Percentiles rank a stretch among this genome's conserved stretches.
phyloP scores from a whole-genome alignment of 305 asterid genomes.

The Solanum aculeatissimum region DNA sequence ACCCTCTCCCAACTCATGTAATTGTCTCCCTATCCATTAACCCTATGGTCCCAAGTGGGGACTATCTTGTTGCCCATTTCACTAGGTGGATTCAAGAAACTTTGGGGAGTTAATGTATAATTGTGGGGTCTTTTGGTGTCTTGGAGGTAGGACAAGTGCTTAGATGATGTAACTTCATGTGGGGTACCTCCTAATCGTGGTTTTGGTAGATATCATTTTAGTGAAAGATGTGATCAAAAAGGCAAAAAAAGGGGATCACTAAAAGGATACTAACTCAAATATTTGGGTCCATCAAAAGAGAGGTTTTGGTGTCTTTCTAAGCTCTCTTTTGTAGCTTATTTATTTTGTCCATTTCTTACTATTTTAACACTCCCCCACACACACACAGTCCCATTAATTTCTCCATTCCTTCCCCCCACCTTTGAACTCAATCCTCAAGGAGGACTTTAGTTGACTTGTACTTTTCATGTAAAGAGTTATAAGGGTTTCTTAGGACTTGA shows the following conservation, averaged over 20 bases:
- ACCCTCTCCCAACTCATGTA: slow-evolving; percentile 26
- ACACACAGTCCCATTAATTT: too few relatives aligned
- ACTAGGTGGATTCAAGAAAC: background rate
- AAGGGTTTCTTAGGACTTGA: background rate
- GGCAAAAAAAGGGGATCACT: background rate
- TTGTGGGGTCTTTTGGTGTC: slow-evolving; percentile 22
- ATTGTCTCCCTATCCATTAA: slow-evolving; percentile 15
- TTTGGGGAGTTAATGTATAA: slow-evolving; percentile 6
- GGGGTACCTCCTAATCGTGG: slow-evolving; percentile 16
- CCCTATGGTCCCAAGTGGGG: slow-evolving; percentile 29
- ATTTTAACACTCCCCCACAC: too few relatives aligned
- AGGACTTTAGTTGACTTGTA: background rate
- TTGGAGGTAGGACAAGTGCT: slow-evolving; percentile 16
- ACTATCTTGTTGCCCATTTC: slow-evolving; percentile 17
- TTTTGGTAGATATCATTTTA: slow-evolving; percentile 1
- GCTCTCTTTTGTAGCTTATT: background rate
- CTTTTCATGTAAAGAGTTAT: background rate
- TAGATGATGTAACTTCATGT: slow-evolving; percentile 20
- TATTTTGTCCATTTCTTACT: background rate
- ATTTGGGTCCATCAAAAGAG: background rate
- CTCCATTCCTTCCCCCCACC: background rate
- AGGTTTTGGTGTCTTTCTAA: background rate
- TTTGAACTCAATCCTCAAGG: background rate
- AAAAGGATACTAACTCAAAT: background rate
- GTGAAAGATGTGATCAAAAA: background rate